Evolutionary conservation across 805 yeast species (phyloP), one percentile per base, ranked within the genome.

Genomic region (Ogataea sp.): DNA sequence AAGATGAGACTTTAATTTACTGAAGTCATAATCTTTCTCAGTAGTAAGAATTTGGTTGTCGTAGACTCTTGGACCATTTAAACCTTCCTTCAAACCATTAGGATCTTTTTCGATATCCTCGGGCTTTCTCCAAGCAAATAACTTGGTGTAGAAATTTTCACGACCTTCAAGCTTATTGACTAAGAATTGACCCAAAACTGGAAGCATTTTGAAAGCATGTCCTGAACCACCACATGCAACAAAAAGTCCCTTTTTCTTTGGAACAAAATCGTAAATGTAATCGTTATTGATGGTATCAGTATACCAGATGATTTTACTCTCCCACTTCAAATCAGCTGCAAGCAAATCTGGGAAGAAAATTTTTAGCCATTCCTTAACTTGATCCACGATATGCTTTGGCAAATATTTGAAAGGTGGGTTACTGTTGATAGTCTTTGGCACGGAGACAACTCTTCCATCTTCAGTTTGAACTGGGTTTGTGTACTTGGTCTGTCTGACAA

Each of bases 181-280:
- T 31, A 58, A 38, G 33, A 51, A 55, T 34, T 47, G 51, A 1
- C 63, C 64, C 25, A 59, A 39, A 6, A 58, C 62, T 4, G 65
- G 64, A 10, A 59, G 43, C 53, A 59, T 49, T 43, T 61, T 59
- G 47, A 61, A 61, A 0, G 58, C 64, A 48, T 61, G 65, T 2
- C 62, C 64, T 2, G 64, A 59, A 14, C 62, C 65, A 33, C 65
- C 64, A 47, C 53, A 45, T 2, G 61, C 59, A 20, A 59, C 62
- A 45, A 58, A 48, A 9, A 59, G 39, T 4, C 51, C 51, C 16
- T 54, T 48, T 31, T 51, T 52, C 4, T 43, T 44, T n/a, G 65
- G 63, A 23, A 58, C 62, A 48, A 43, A 58, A 43, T 58, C 63
- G 40, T 47, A 48, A 13, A 59, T 54, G 37, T 47, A 59, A 36